phyloP scores from a whole-genome alignment of 2,329 filamentous ascomycete species.

The Fusarium hainanense region DNA sequence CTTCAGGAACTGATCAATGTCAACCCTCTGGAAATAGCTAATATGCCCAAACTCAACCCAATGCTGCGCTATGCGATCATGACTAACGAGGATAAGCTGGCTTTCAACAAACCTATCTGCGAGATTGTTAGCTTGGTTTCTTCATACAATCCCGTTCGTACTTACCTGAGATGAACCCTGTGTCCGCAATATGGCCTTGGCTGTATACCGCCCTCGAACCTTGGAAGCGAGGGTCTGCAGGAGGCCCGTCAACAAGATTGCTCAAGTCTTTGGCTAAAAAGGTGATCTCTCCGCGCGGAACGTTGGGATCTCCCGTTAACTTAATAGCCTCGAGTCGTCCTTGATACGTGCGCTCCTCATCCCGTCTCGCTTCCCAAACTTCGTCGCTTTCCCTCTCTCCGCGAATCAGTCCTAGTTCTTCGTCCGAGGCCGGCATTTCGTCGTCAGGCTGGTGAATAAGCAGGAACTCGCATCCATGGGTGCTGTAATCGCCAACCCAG shows the following conservation, averaged over 20 bases:
- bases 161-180: conserved; percentile 77
- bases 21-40: conserved; percentile 69
- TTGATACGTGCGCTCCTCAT: conserved; percentile 63
- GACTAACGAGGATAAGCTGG: conserved; percentile 81
- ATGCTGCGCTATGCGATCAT: conserved; percentile 82
- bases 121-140: background rate
- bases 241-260: conserved; percentile 70
- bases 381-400: conserved; percentile 57
- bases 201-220: conserved; percentile 79
- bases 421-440: conserved; percentile 50
- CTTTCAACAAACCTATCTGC: conserved; percentile 79
- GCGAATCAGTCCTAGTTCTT: conserved; percentile 55
- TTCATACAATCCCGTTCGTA: rapidly evolving
- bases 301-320: conserved; percentile 89
- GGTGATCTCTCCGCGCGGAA: conserved; percentile 85
- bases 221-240: conserved; percentile 75
- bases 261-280: conserved; percentile 86
- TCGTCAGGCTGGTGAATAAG: conserved; percentile 78
- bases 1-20: conserved; percentile 64
- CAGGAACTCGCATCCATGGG: conserved; percentile 90
- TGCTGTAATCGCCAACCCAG: conserved; percentile 90
- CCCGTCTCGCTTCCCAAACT: conserved; percentile 59
- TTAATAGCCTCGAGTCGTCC: conserved; percentile 87
- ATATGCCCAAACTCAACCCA: conserved; percentile 76
- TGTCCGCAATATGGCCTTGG: conserved; percentile 80